Conservation (phyloP, 768 basidiomycete genomes). For the Daedaleopsis nitida region DNA sequence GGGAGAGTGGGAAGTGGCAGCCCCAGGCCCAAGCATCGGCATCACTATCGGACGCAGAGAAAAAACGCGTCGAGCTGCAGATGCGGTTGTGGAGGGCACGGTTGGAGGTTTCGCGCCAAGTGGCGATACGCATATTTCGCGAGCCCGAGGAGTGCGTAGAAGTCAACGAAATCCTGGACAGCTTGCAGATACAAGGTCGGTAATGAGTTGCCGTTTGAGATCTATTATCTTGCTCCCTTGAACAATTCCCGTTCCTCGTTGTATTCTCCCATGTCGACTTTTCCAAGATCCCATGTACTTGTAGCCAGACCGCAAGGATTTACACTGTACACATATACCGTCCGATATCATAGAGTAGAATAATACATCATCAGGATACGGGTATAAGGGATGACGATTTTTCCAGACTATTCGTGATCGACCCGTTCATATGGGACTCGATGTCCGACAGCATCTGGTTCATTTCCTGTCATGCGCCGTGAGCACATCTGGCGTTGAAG, state of each 20-base stretch:
- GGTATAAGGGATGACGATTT: slow-evolving; percentile 18
- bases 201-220: neutral
- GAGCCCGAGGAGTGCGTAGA: slow-evolving; percentile 72
- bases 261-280: neutral
- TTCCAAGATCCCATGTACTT: neutral
- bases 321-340: slow-evolving; percentile 19
- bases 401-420: slow-evolving; percentile 2
- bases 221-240: neutral
- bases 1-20: slow-evolving; percentile 12
- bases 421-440: slow-evolving; percentile 10
- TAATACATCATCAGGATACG: slow-evolving; percentile 21
- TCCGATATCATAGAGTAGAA: slow-evolving; percentile 16
- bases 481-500: neutral
- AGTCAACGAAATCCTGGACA: slow-evolving; percentile 36
- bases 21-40: slow-evolving; percentile 1
- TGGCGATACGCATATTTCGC: slow-evolving; percentile 67
- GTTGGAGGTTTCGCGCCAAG: slow-evolving; percentile 54
- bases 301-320: slow-evolving; percentile 4
- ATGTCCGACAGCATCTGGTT: slow-evolving; percentile 22
- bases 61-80: slow-evolving; percentile 60
- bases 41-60: slow-evolving; percentile 52
- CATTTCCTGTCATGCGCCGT: slow-evolving; percentile 20
- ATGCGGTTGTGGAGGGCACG: slow-evolving; percentile 64
- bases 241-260: neutral
- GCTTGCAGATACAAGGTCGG: slow-evolving; percentile 7